Evolutionary conservation across 2,329 filamentous ascomycete species (phyloP).

Genomic region (Fusarium sp.): DNA sequence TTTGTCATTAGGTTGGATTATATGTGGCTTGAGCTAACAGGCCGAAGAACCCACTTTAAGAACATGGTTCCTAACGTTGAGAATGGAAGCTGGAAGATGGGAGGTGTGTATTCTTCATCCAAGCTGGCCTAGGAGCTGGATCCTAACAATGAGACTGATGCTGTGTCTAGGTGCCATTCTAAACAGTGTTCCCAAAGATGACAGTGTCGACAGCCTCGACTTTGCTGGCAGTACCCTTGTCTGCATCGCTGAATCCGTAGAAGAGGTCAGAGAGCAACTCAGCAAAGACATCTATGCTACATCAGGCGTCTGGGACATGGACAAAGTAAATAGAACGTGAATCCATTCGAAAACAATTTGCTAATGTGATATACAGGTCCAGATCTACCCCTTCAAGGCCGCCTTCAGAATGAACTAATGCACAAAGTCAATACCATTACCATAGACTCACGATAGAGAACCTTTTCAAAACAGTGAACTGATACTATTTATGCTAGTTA

Average conservation of each 20-base stretch:
- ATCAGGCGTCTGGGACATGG: slow-evolving; percentile 82
- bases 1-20: not conserved
- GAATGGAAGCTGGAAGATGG: slow-evolving; percentile 69
- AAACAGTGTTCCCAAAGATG: slow-evolving; percentile 70
- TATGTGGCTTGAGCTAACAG: slow-evolving; percentile 19
- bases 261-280: slow-evolving; percentile 74
- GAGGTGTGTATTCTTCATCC: slow-evolving; percentile 57
- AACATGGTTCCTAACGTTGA: slow-evolving; percentile 63
- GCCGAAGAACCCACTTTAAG: slow-evolving; percentile 61
- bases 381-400: slow-evolving; percentile 62
- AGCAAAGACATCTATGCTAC: slow-evolving; percentile 77
- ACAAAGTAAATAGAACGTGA: slow-evolving; percentile 59
- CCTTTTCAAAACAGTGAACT: not conserved
- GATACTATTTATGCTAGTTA: slow-evolving; percentile 3
- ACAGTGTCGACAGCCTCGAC: slow-evolving; percentile 66
- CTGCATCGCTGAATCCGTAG: slow-evolving; percentile 70
- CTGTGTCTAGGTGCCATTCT: slow-evolving; percentile 68
- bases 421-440: not conserved
- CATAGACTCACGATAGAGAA: not conserved
- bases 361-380: slow-evolving; percentile 47
- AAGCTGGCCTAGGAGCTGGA: not conserved
- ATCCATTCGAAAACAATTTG: not conserved
- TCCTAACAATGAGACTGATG: not conserved
- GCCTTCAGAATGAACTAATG: slow-evolving; percentile 49
- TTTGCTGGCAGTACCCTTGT: slow-evolving; percentile 81